Conservation (phyloP, 495 filamentous ascomycete genomes). For the Aspergillus egyptiacus region DNA sequence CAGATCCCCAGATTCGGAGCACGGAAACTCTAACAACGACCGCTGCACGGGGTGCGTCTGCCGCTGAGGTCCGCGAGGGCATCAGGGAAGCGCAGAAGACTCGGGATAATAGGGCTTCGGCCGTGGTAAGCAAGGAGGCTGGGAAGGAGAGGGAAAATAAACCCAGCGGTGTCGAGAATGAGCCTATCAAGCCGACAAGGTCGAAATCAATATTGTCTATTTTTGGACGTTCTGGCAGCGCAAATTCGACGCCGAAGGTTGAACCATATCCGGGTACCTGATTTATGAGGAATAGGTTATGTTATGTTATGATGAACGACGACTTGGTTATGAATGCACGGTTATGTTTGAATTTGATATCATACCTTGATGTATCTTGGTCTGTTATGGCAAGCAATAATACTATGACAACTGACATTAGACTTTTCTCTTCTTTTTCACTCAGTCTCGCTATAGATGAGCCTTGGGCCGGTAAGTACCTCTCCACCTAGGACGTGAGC, state of each 20-base stretch:
- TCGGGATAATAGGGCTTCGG: slow-evolving; percentile 12
- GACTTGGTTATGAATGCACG: neutral
- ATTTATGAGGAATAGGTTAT: neutral
- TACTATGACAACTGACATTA: too few relatives aligned
- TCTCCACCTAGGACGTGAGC: too few relatives aligned
- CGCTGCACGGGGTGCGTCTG: slow-evolving; percentile 39
- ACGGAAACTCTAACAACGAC: slow-evolving; percentile 43
- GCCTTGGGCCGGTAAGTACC: too few relatives aligned
- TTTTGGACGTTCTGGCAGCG: slow-evolving; percentile 26
- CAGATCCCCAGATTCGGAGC: slow-evolving; percentile 26
- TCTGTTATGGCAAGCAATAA: neutral
- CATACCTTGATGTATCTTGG: neutral
- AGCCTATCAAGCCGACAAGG: slow-evolving; percentile 21
- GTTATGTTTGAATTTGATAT: neutral
- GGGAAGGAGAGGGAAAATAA: neutral
- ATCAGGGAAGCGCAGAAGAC: slow-evolving; percentile 36
- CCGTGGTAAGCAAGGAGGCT: slow-evolving; percentile 7
- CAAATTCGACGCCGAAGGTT: slow-evolving; percentile 21
- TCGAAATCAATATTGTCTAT: slow-evolving; percentile 33
- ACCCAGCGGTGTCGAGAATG: slow-evolving; percentile 4
- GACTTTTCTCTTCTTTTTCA: too few relatives aligned
- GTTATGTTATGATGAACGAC: neutral
- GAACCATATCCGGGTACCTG: slow-evolving; percentile 42
- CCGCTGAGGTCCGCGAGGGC: slow-evolving; percentile 37
- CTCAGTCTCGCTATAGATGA: too few relatives aligned